phyloP scores from a whole-genome alignment of 2,329 filamentous ascomycete species.

The Monosporascus sp. region DNA sequence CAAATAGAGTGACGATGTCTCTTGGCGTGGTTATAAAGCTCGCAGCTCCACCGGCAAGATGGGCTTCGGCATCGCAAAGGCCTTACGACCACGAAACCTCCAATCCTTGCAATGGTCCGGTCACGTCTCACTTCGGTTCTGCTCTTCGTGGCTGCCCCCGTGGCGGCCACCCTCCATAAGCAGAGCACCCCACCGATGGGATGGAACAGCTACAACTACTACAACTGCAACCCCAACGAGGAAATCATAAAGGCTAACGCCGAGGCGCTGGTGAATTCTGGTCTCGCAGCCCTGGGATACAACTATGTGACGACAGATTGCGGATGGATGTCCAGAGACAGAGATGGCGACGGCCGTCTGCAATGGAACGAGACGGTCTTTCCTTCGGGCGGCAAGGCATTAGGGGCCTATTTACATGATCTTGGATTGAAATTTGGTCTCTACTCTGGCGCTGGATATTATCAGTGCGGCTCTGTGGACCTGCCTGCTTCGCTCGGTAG shows the following conservation, averaged over 20 bases:
- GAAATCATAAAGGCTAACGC: conserved; percentile 45
- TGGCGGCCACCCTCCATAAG: conserved; percentile 14
- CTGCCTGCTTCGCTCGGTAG: conserved; percentile 39
- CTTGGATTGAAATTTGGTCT: conserved; percentile 46
- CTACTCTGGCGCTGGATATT: conserved; percentile 45
- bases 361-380: conserved; percentile 46
- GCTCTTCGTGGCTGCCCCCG: conserved; percentile 7
- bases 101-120: neutral
- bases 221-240: conserved; percentile 43
- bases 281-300: conserved; percentile 48
- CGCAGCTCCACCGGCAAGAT: neutral
- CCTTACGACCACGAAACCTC: neutral
- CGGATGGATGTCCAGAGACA: conserved; percentile 43
- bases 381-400: conserved; percentile 39
- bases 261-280: conserved; percentile 45
- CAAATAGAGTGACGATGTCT: neutral
- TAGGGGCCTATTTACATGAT: conserved; percentile 44
- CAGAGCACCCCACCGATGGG: conserved; percentile 37
- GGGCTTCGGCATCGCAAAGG: neutral
- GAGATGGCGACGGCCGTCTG: conserved; percentile 37
- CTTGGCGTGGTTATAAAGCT: neutral
- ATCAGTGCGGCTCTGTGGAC: conserved; percentile 37
- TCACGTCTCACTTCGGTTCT: neutral
- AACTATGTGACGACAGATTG: conserved; percentile 52
- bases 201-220: conserved; percentile 57